Conservation (phyloP, 1,284 basidiomycete genomes). For the Uromyces viciae-fabae region DNA sequence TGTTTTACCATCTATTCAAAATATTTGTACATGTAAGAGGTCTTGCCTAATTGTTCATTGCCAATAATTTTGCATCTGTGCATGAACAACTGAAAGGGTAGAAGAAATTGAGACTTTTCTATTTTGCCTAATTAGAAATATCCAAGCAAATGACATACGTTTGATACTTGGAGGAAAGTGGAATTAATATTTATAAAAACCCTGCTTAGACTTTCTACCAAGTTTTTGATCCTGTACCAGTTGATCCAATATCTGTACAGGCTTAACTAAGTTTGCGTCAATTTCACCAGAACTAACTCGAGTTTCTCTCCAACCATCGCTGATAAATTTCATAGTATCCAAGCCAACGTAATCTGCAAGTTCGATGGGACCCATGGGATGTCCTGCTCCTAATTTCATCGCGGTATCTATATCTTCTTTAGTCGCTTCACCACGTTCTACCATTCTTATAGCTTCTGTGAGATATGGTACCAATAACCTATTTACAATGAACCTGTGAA, state of each 20-base stretch:
- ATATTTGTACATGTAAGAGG: too few species aligned
- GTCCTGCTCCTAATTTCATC: constrained; percentile 63
- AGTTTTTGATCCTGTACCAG: constrained; percentile 60
- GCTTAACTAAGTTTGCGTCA: constrained; percentile 57
- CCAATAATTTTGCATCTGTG: too few species aligned
- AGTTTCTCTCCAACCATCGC: constrained; percentile 60
- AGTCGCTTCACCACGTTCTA: constrained; percentile 62
- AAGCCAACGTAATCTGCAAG: constrained; percentile 62
- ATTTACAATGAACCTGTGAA: constrained; percentile 62
- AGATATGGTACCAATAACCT: constrained; percentile 54
- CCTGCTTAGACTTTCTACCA: constrained; percentile 60
- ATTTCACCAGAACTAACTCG: constrained; percentile 53
- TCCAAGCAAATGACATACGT: not conserved
- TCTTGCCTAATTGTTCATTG: too few species aligned
- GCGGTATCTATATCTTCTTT: constrained; percentile 62
- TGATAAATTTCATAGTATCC: constrained; percentile 58
- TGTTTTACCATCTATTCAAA: too few species aligned
- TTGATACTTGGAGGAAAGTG: not conserved
- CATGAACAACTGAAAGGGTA: too few species aligned
- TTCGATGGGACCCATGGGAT: constrained; percentile 60
- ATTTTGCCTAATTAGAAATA: too few species aligned
- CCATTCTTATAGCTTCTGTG: constrained; percentile 60
- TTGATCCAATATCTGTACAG: constrained; percentile 58
- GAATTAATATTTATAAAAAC: constrained; percentile 57
- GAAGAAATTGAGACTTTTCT: too few species aligned